Percentiles rank a stretch among this genome's conserved stretches.
Evolutionary conservation across 306 rosid species (phyloP).

Genomic region (Coriaria nepalensis): DNA sequence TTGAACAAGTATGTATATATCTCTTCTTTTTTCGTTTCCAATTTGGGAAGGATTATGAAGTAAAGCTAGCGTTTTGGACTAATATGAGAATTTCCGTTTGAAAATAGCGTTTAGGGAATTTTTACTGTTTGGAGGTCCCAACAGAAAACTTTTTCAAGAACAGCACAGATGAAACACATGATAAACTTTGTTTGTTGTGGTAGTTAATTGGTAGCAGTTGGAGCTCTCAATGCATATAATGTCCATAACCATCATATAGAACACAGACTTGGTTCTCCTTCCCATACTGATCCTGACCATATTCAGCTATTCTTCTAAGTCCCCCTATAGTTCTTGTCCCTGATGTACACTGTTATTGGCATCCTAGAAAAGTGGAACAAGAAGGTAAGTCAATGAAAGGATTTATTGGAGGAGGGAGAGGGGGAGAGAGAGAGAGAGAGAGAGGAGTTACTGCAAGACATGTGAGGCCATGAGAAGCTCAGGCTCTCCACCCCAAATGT

Average conservation of each 20-base stretch:
- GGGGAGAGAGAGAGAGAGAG: conserved; percentile 5
- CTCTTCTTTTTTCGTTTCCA: too few relatives aligned
- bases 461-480: conserved; percentile 82
- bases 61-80: too few relatives aligned
- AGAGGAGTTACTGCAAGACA: conserved; percentile 43
- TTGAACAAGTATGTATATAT: too few relatives aligned
- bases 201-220: background rate
- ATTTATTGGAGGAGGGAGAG: background rate
- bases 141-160: background rate
- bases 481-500: conserved; percentile 85
- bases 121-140: conserved; percentile 11
- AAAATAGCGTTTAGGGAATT: background rate
- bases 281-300: conserved; percentile 59
- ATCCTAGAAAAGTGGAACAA: conserved; percentile 38
- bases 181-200: background rate
- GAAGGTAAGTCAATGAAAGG: background rate
- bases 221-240: conserved; percentile 39
- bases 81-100: too few relatives aligned
- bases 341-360: conserved; percentile 71
- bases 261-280: conserved; percentile 53
- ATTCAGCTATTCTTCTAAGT: conserved; percentile 61
- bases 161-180: background rate
- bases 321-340: conserved; percentile 27
- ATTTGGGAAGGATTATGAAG: too few relatives aligned
- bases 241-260: conserved; percentile 63